Percentiles rank a stretch among this genome's conserved stretches.
Conservation (phyloP, 495 filamentous ascomycete genomes). For the Penicillium cinerascens region DNA sequence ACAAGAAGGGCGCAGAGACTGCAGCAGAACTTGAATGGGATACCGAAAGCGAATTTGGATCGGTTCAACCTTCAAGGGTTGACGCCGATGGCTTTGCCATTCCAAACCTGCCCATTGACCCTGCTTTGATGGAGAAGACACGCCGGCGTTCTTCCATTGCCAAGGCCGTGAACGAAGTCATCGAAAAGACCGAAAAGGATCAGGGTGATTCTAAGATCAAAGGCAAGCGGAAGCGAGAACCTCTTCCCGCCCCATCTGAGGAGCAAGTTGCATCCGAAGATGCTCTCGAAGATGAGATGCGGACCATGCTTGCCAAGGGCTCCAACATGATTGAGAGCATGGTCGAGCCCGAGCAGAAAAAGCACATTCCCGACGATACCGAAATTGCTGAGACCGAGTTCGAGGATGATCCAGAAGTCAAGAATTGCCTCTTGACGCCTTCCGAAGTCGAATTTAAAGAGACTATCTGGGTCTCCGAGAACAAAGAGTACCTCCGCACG, state of each 20-base stretch:
- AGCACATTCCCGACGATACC: slow-evolving; percentile 39
- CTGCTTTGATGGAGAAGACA: slow-evolving; percentile 31
- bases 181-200: slow-evolving; percentile 23
- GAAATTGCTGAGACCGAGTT: slow-evolving; percentile 74
- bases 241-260: slow-evolving; percentile 30
- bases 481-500: slow-evolving; percentile 81
- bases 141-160: slow-evolving; percentile 20
- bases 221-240: slow-evolving; percentile 21
- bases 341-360: slow-evolving; percentile 14
- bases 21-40: slow-evolving; percentile 43
- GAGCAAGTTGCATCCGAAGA: slow-evolving; percentile 44
- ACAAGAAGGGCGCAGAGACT: slow-evolving; percentile 44
- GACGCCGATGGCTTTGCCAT: slow-evolving; percentile 50
- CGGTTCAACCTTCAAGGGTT: slow-evolving; percentile 31
- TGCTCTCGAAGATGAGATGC: slow-evolving; percentile 44
- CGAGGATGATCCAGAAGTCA: slow-evolving; percentile 72
- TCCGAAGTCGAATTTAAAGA: slow-evolving; percentile 76
- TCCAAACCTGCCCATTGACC: slow-evolving; percentile 45
- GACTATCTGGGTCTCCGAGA: slow-evolving; percentile 87
- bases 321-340: slow-evolving; percentile 37
- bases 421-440: slow-evolving; percentile 65
- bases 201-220: slow-evolving; percentile 25
- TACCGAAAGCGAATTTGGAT: slow-evolving; percentile 19
- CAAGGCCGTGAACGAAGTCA: slow-evolving; percentile 21
- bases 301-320: slow-evolving; percentile 33